Base-by-base conservation (phyloP, 192 early-diverging fungal species). In the Coemansia sp. region DNA sequence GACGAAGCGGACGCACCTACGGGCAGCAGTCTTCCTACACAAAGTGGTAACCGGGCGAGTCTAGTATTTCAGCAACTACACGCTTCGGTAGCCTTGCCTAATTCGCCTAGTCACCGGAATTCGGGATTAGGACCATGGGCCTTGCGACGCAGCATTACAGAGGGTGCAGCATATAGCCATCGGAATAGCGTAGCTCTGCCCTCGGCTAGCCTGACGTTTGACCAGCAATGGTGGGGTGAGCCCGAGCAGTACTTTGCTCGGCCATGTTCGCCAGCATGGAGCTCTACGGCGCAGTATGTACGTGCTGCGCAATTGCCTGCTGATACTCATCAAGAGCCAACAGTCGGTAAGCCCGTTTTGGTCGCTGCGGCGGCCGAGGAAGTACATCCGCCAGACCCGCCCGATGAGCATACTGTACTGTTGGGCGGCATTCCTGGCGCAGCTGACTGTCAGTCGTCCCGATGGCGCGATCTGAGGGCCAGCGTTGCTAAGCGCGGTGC, bases 1-100 rank as follows among this genome's bases (percentile, higher is more conserved):
- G 43, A 44, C n/a, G 18, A 49, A n/a, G 46, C 46, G 46, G 46
- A 5, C 46, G 5, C 16, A 16, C 46, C 46, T 6, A 20, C 46
- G n/a, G 46, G 46, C 16, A 49, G 46, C 46, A 49, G 46, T n/a
- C 46, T 49, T 20, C 46, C 46, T 49, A 8, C n/a, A n/a, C 46
- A 49, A 49, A 13, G 46, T 5, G 57, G 66, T 15, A 78, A 75
- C 43, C 31, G 81, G 27, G 70, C 76, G 3, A 83, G 81, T 29
- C 13, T 63, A 22, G 66, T 83, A 24, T 83, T 83, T 68, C 76
- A 83, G 76, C 80, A 77, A 12, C 63, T 83, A 49, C 80, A 83
- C 40, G 80, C 72, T 7, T 62, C 75, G 6, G 47, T 66, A 31
- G 68, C 66, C 4, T 51, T 51, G 22, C 13, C 63, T 9, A 41